Conservation (phyloP, 108 stramenopile species). For the Nitzschia sp. region DNA sequence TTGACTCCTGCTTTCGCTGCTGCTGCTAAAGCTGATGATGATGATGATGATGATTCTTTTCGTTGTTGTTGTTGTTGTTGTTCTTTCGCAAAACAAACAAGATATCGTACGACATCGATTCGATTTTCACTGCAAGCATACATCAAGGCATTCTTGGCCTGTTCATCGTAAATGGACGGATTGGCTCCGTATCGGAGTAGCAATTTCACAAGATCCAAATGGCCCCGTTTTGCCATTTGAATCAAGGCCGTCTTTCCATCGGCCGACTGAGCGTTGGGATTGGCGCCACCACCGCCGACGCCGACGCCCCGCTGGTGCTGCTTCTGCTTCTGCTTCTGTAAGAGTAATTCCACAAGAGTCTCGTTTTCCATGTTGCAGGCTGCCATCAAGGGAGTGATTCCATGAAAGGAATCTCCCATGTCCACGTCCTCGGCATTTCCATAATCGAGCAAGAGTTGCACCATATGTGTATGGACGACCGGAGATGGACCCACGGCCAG, state of each 20-base stretch:
- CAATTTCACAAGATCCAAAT: not conserved
- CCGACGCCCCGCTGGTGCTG: no score
- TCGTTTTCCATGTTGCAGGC: conserved; percentile 4
- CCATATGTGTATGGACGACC: not conserved
- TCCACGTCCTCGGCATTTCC: not conserved
- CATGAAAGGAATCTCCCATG: conserved; percentile 3
- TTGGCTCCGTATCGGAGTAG: conserved; percentile 10
- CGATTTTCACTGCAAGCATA: conserved; percentile 27
- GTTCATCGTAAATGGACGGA: conserved; percentile 19
- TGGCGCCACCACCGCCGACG: no score
- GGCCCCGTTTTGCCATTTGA: conserved; percentile 4
- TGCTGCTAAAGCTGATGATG: no score
- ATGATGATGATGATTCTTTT: no score
- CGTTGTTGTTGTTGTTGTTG: no score
- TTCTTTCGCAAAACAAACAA: not conserved
- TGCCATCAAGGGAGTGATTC: not conserved
- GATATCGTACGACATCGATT: not conserved
- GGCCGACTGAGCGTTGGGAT: conserved; percentile 2
- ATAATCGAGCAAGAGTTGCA: not conserved
- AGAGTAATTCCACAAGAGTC: not conserved
- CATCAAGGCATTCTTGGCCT: conserved; percentile 32
- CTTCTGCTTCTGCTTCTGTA: no score
- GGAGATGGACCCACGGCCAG: conserved; percentile 2
- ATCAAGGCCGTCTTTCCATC: conserved; percentile 27
- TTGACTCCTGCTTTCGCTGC: conserved; percentile 9